Evolutionary conservation across 2,329 filamentous ascomycete genomes (phyloP).

Genomic region (Hyphodiscus sp.): DNA sequence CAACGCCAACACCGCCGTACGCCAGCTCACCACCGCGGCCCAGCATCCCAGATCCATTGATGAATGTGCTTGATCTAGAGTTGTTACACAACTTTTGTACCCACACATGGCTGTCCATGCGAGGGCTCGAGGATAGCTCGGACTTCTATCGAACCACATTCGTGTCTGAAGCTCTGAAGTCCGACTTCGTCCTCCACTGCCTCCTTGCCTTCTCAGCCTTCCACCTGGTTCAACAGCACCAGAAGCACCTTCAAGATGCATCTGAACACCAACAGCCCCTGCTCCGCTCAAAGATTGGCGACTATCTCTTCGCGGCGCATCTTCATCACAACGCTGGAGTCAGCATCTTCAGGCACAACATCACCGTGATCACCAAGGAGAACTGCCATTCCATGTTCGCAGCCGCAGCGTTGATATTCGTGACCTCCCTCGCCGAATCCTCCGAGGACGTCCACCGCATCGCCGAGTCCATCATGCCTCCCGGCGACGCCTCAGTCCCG

Average conservation of each 20-base stretch:
- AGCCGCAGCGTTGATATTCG: background rate
- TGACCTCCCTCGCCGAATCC: background rate
- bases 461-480: background rate
- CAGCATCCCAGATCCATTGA: background rate
- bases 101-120: background rate
- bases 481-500: background rate
- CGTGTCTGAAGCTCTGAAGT: background rate
- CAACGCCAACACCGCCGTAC: background rate
- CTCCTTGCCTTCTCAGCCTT: background rate
- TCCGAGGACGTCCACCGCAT: background rate
- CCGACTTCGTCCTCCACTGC: background rate
- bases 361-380: background rate
- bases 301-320: background rate
- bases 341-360: background rate
- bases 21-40: background rate
- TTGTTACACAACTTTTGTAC: background rate
- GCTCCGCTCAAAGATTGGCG: background rate
- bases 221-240: background rate
- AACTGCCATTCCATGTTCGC: slow-evolving; percentile 1
- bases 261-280: background rate
- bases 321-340: background rate
- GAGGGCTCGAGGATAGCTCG: too few species aligned
- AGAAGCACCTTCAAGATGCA: background rate
- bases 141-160: background rate
- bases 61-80: background rate